Evolutionary conservation across 2,329 filamentous ascomycete species (phyloP).

Genomic region (Boeremia exigua): DNA sequence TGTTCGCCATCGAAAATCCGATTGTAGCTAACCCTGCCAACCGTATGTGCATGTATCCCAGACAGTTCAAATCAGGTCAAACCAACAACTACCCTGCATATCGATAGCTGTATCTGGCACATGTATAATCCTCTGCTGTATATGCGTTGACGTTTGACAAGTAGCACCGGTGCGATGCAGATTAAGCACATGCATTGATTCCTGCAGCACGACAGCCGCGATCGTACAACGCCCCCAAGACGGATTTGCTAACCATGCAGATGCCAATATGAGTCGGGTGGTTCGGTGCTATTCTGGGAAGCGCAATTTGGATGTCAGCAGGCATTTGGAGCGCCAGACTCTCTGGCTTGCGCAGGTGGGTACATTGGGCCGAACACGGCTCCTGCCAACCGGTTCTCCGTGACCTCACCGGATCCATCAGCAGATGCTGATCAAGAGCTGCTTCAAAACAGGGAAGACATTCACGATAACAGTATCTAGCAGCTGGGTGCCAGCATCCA

Average conservation of each 20-base stretch:
- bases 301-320: neutral
- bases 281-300: neutral
- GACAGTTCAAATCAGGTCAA: neutral
- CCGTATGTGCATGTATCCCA: too few relatives aligned
- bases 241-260: neutral
- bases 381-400: neutral
- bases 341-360: conserved; percentile 4
- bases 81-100: conserved; percentile 1
- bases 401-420: too few relatives aligned
- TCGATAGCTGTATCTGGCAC: neutral
- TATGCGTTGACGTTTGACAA: conserved; percentile 2
- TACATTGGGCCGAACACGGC: neutral
- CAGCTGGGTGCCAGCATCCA: neutral
- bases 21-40: too few relatives aligned
- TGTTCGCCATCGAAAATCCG: too few relatives aligned
- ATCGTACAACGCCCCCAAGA: neutral
- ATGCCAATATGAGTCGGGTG: neutral
- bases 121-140: neutral
- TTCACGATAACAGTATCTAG: too few relatives aligned
- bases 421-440: too few relatives aligned
- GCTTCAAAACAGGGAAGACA: too few relatives aligned
- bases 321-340: neutral
- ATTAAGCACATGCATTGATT: neutral
- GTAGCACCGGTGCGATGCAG: neutral
- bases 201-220: neutral